Conservation (phyloP, 495 filamentous ascomycete species). For the Podospora pseudoanserina region DNA sequence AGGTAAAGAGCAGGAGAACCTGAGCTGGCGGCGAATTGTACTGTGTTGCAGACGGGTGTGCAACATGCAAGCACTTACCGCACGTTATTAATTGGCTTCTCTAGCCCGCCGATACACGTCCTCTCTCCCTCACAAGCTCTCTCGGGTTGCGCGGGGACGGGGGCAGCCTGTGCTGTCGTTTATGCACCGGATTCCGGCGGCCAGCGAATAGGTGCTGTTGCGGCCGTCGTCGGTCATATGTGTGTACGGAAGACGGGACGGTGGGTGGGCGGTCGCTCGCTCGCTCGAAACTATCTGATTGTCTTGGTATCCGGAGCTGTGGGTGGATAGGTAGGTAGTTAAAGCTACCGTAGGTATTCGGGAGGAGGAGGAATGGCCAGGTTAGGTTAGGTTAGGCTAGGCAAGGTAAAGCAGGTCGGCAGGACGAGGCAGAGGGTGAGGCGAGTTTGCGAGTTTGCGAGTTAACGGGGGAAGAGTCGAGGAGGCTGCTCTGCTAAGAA, state of each 20-base stretch:
- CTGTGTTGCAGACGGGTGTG: constrained; percentile 6
- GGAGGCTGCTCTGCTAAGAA: not conserved
- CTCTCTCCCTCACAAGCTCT: constrained; percentile 4
- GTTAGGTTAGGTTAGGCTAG: too few species aligned
- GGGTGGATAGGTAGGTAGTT: too few species aligned
- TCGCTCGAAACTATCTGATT: not conserved
- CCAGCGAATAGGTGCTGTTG: constrained; percentile 15
- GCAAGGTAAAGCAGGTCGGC: not conserved
- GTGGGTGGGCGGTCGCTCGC: too few species aligned
- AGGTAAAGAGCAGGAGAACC: constrained; percentile 1
- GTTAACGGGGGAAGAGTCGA: not conserved
- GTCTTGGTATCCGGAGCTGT: not conserved
- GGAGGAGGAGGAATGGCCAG: not conserved
- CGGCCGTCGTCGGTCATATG: constrained; percentile 18
- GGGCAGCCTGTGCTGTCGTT: constrained; percentile 14
- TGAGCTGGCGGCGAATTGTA: constrained; percentile 12
- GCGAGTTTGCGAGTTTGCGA: too few species aligned
- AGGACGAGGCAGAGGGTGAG: not conserved
- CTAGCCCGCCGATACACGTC: constrained; percentile 11
- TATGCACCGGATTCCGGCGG: constrained; percentile 21
- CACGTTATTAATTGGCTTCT: constrained; percentile 17
- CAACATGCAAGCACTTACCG: constrained; percentile 31
- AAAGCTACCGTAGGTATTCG: not conserved
- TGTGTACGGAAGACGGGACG: constrained; percentile 4
- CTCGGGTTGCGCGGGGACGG: constrained; percentile 17